Conservation (phyloP, 305 asterid species). For the Fraxinus floribunda region DNA sequence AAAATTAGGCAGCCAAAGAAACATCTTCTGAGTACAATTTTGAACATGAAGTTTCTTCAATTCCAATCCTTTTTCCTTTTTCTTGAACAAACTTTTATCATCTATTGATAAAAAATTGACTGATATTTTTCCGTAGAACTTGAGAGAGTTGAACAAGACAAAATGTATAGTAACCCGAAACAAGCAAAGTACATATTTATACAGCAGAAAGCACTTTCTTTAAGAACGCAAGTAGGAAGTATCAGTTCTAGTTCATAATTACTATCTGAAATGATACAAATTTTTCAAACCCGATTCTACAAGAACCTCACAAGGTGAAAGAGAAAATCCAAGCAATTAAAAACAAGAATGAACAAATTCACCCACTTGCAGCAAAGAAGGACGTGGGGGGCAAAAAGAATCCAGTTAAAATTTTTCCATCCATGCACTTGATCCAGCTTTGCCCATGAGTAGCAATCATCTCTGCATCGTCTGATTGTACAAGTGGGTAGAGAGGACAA, state of each 20-base stretch:
- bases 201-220: conserved; percentile 26
- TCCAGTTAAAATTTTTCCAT: conserved; percentile 24
- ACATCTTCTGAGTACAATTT: background rate
- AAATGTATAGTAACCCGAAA: conserved; percentile 7
- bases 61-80: background rate
- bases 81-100: background rate
- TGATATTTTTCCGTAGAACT: background rate
- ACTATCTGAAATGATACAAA: conserved; percentile 36
- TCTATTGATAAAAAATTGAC: background rate
- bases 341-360: conserved; percentile 65
- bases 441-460: conserved; percentile 16
- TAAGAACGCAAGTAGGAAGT: conserved; percentile 14
- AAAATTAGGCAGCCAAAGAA: background rate
- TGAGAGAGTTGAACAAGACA: background rate
- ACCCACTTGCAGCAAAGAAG: conserved; percentile 45
- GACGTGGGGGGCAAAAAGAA: conserved; percentile 41
- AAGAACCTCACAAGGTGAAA: conserved; percentile 25
- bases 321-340: conserved; percentile 47
- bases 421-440: conserved; percentile 18
- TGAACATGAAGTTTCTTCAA: background rate
- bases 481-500: conserved; percentile 9
- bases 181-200: conserved; percentile 31
- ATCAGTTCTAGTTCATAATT: conserved; percentile 31
- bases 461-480: conserved; percentile 29
- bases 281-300: conserved; percentile 33